Evolutionary conservation across 2,329 filamentous ascomycete species (phyloP).

Genomic region (Aureobasidium uvarum): DNA sequence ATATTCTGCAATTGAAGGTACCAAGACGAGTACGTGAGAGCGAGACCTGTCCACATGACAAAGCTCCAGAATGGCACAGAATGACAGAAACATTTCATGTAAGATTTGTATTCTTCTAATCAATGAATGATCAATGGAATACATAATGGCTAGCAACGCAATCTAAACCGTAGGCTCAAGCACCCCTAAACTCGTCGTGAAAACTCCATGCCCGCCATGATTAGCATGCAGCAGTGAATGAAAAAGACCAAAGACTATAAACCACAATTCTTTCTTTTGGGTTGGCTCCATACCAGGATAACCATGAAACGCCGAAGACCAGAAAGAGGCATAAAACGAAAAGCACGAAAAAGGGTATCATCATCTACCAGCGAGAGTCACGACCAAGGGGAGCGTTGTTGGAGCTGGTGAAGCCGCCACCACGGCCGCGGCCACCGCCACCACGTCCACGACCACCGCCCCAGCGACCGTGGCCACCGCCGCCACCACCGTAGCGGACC

Average conservation of each 20-base stretch:
- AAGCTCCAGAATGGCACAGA: background rate
- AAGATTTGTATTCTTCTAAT: constrained; percentile 2
- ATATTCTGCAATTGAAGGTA: no score
- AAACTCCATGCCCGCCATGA: constrained; percentile 10
- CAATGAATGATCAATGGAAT: background rate
- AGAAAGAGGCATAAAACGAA: background rate
- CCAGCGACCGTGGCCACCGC: constrained; percentile 62
- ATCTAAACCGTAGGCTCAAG: constrained; percentile 4
- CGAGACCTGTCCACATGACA: background rate
- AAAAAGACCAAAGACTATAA: background rate
- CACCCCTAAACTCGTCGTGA: background rate
- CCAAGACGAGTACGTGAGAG: background rate
- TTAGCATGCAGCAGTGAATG: constrained; percentile 3
- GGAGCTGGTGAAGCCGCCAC: constrained; percentile 52
- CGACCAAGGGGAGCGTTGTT: constrained; percentile 59
- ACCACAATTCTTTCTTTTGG: constrained; percentile 16
- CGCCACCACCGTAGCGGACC: constrained; percentile 85
- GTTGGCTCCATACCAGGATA: background rate
- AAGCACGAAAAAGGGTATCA: constrained; percentile 15
- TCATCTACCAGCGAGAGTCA: constrained; percentile 57
- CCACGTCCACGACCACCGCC: constrained; percentile 62
- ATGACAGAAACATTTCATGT: background rate
- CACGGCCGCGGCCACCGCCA: constrained; percentile 36
- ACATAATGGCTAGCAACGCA: constrained; percentile 9
- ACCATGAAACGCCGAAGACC: constrained; percentile 16